phyloP scores from a whole-genome alignment of 2,329 filamentous ascomycete genomes.

The Tolypocladium guangdongense region DNA sequence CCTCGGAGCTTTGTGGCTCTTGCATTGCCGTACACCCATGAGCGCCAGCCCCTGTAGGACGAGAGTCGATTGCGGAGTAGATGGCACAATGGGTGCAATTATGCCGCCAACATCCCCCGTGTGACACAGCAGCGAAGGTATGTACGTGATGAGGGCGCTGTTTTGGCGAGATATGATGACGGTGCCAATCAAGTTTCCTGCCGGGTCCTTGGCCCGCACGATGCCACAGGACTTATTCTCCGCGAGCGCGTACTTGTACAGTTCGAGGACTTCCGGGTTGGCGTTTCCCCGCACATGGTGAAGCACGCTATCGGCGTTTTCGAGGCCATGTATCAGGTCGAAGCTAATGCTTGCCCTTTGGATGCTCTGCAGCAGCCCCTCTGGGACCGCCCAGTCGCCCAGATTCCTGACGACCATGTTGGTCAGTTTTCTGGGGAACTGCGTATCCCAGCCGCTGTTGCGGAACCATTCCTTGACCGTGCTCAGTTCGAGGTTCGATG shows the following conservation, averaged over 20 bases:
- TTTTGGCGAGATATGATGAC: constrained; percentile 68
- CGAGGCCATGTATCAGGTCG: constrained; percentile 71
- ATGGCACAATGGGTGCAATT: constrained; percentile 65
- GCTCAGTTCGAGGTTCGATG: constrained; percentile 38
- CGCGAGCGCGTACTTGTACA: constrained; percentile 65
- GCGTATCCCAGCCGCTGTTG: constrained; percentile 77
- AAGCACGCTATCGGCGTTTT: constrained; percentile 63
- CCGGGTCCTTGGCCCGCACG: constrained; percentile 65
- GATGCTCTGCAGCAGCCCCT: constrained; percentile 64
- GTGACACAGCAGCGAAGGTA: constrained; percentile 56
- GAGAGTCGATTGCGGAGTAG: constrained; percentile 56
- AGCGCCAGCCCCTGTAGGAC: constrained; percentile 67
- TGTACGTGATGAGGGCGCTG: constrained; percentile 55
- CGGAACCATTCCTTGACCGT: constrained; percentile 67
- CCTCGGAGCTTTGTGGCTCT: constrained; percentile 61
- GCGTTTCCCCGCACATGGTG: constrained; percentile 64
- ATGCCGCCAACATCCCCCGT: constrained; percentile 59
- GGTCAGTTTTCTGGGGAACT: constrained; percentile 42
- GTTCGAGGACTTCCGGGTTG: constrained; percentile 65
- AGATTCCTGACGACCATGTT: constrained; percentile 68
- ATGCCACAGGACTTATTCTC: constrained; percentile 67
- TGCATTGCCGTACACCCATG: constrained; percentile 73
- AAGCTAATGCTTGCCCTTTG: constrained; percentile 66
- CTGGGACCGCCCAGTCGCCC: constrained; percentile 62
- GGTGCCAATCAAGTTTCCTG: constrained; percentile 61